These are phyloP conservation scores for Vanrija pseudolonga DNA, from an alignment of 1,284 basidiomycete genomes.

Conservation along the genomic window DNA sequence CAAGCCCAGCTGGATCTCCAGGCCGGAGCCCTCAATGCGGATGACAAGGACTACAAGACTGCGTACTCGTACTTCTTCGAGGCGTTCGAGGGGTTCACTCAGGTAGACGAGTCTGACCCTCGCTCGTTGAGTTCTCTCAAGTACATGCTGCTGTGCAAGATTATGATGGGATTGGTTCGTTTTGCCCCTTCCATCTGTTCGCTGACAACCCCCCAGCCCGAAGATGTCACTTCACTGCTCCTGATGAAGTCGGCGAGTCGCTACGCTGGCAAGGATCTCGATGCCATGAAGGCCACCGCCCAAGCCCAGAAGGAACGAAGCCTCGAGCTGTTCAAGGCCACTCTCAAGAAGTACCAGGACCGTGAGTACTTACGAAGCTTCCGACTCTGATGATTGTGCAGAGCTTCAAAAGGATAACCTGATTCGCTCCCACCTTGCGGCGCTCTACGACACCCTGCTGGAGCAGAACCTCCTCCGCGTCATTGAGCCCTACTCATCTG, in stretches of 20 bases:
- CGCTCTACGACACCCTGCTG: conserved; percentile 89
- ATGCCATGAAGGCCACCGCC: conserved; percentile 92
- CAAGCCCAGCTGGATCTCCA: conserved; percentile 92
- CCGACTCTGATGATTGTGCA: conserved; percentile 38
- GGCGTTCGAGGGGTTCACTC: conserved; percentile 84
- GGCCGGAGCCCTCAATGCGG: conserved; percentile 85
- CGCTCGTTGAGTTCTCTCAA: conserved; percentile 78
- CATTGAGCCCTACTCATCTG: conserved; percentile 89
- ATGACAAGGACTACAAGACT: conserved; percentile 97
- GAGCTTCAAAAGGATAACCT: conserved; percentile 91
- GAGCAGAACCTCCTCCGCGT: conserved; percentile 93
- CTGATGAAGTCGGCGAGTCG: conserved; percentile 82
- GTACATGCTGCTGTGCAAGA: conserved; percentile 96
- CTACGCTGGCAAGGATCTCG: conserved; percentile 75
- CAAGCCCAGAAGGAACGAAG: conserved; percentile 88
- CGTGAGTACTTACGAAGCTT: conserved; percentile 56
- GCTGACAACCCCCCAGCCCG: conserved; percentile 58
- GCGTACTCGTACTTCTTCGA: conserved; percentile 98
- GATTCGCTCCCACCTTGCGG: conserved; percentile 86
- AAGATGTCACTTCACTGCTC: conserved; percentile 83
- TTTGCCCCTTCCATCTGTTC: neutral
- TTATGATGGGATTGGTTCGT: conserved; percentile 90
- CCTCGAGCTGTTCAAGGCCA: conserved; percentile 82
- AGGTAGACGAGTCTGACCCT: conserved; percentile 51
- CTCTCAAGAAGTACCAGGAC: conserved; percentile 79